Base-by-base conservation (phyloP, 208 protist species). In the Leishmania tarentolae region DNA sequence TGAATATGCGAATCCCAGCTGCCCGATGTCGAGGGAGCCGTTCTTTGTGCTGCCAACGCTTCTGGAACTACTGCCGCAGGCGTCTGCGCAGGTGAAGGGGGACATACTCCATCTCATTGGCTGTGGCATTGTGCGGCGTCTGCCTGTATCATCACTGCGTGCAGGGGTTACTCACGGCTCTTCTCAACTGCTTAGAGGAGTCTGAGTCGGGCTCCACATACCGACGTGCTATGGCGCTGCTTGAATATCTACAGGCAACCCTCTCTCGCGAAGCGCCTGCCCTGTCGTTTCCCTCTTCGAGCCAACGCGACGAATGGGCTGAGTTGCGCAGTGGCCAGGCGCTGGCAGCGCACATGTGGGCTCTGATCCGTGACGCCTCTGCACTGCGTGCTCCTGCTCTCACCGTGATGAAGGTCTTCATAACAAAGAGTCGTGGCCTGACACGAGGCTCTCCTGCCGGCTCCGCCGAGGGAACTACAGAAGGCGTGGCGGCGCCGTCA, bases 141-240 rank as follows among this genome's bases (percentile, higher is more conserved):
- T 80, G 75, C 80, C 72, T 13, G 70, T 56, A 40, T 47, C 53
- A n/a, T 83, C 68, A 69, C 81, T 86, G 57, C 69, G 78, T 79
- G 17, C 83, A 86, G 47, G 89, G 89, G 56, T 7, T 94, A 37
- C 63, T 94, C 71, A 74, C 79, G 7, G 86, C 83, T 7, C 74
- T 94, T 19, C 77, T 93, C 15, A 82, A 76, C 69, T 90, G 85
- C 47, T 50, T 94, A 21, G 92, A 95, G 78, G 92, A 95, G 83
- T 83, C 79, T 8, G 90, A 93, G 68, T 88, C 83, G 44, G 91
- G 83, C 57, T 76, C 83, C 9, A 84, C 93, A 50, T 91, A 93
- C 72, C 89, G 85, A n/a, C 75, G 81, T 13, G 85, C 84, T 11
- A 75, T 92, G 69, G 72, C 84, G 37, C 81, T 92, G 56, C 77